Percentiles rank a stretch among this genome's conserved stretches.
phyloP scores from a whole-genome alignment of 164 flowering plant species.

The Vitis vinifera region ASM3070453v1 NC_081813.1:3395001-3395500 shows the following conservation, averaged over 20 bases:
- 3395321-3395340: too few species aligned
- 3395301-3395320: background rate
- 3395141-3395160: background rate
- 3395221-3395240: too few species aligned
- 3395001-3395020: background rate
- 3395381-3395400: too few species aligned
- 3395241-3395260: background rate
- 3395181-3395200: background rate
- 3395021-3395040: slow-evolving; percentile 2
- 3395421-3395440: too few species aligned
- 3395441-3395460: too few species aligned
- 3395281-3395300: background rate
- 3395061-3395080: background rate
- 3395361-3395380: too few species aligned
- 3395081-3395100: slow-evolving; percentile 2
- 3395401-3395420: too few species aligned
- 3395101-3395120: background rate
- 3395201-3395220: too few species aligned
- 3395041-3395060: background rate
- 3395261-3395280: background rate
- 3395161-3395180: slow-evolving; percentile 8
- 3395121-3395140: too few species aligned
- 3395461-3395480: too few species aligned
- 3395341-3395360: too few species aligned
- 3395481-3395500: too few species aligned